Evolutionary conservation across 2,329 filamentous ascomycete species (phyloP).

Genomic region (Ascochyta clinopodiicola): DNA sequence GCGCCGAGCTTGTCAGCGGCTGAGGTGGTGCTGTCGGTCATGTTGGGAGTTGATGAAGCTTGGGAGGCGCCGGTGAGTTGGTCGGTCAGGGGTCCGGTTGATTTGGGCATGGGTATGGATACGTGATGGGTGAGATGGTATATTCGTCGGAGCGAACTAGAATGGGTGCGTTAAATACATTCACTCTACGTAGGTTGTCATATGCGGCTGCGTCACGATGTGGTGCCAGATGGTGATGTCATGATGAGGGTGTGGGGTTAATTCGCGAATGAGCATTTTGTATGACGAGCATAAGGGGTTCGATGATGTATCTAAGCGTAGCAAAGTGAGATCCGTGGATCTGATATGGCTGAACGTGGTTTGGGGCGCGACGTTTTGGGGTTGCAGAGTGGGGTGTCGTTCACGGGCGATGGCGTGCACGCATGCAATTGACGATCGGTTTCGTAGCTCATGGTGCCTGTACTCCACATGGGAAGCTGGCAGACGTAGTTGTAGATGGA

Average conservation of each 20-base stretch:
- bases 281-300: slow-evolving; percentile 14
- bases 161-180: slow-evolving; percentile 2
- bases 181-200: not conserved
- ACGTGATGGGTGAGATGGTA: not conserved
- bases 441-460: not conserved
- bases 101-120: slow-evolving; percentile 27
- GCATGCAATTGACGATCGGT: not conserved
- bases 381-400: not conserved
- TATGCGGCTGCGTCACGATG: slow-evolving; percentile 13
- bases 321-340: slow-evolving; percentile 13
- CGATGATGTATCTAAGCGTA: slow-evolving; percentile 16
- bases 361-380: slow-evolving; percentile 3
- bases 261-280: slow-evolving; percentile 8
- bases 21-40: slow-evolving; percentile 30
- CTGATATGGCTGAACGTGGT: slow-evolving; percentile 6
- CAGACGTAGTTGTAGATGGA: not conserved
- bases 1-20: slow-evolving; percentile 39
- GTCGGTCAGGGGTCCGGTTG: slow-evolving; percentile 29
- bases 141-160: too few relatives aligned
- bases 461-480: not conserved
- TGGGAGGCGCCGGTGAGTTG: slow-evolving; percentile 25
- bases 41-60: slow-evolving; percentile 20
- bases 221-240: slow-evolving; percentile 20
- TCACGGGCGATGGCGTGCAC: slow-evolving; percentile 2
- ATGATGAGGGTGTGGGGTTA: slow-evolving; percentile 15